phyloP scores from a whole-genome alignment of 306 rosid genomes.

The Lathyrus tuberosus region DNA sequence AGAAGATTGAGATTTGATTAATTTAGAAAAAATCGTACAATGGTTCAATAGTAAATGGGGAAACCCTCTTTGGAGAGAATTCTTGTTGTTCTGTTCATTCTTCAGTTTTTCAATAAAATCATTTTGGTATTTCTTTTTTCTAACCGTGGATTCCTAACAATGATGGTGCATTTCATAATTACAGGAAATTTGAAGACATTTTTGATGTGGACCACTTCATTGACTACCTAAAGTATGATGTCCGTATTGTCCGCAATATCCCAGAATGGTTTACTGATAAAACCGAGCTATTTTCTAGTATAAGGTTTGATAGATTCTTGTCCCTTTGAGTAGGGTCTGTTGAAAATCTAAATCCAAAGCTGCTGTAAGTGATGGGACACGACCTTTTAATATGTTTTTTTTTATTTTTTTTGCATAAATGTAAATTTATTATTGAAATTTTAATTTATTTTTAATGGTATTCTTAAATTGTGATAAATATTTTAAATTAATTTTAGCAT shows the following conservation, averaged over 20 bases:
- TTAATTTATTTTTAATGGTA: too few species aligned
- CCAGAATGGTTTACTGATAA: constrained; percentile 98
- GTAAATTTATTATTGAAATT: too few species aligned
- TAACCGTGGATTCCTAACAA: constrained; percentile 9
- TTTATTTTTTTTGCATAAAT: too few species aligned
- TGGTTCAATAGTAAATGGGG: constrained; percentile 17
- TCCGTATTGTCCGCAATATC: constrained; percentile 90
- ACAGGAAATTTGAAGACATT: constrained; percentile 98
- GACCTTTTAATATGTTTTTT: too few species aligned
- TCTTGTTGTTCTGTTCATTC: constrained; percentile 9
- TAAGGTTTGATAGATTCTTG: constrained; percentile 62
- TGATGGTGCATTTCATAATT: constrained; percentile 35
- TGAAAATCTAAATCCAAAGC: constrained; percentile 25
- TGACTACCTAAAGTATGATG: constrained; percentile 91
- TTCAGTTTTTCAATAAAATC: constrained; percentile 21
- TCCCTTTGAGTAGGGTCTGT: constrained; percentile 24
- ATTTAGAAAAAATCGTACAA: background rate
- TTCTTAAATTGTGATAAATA: too few species aligned
- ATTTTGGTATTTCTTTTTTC: background rate
- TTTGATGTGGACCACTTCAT: constrained; percentile 98
- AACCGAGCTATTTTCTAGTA: constrained; percentile 86
- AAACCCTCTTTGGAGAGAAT: background rate
- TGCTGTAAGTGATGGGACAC: constrained; percentile 20
- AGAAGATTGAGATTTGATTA: background rate
- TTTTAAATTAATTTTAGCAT: too few species aligned